phyloP scores from a whole-genome alignment of 106 monocot species.

The Agapanthus africanus region DNA sequence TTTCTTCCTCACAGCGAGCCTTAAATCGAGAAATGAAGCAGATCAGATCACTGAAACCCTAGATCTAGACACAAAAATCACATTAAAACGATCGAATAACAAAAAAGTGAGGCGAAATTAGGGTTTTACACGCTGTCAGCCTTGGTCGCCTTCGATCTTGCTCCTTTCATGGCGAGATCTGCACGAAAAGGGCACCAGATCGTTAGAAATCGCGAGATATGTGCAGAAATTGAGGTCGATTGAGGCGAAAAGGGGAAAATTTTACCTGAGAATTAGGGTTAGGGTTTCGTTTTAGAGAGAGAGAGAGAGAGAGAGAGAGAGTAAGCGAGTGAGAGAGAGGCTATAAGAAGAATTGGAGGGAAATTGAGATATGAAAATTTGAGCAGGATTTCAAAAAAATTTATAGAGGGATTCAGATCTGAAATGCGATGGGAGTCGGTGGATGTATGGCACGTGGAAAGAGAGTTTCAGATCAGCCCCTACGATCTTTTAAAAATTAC shows the following conservation, averaged over 20 bases:
- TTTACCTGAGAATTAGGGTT: neutral
- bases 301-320: too few species aligned
- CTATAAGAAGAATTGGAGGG: too few species aligned
- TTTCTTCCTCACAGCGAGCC: conserved; percentile 5
- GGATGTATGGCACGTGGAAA: too few species aligned
- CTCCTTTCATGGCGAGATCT: conserved; percentile 5
- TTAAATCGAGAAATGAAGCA: neutral
- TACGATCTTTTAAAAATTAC: too few species aligned
- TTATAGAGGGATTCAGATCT: too few species aligned
- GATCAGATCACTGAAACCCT: conserved; percentile 1
- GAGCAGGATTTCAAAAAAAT: too few species aligned
- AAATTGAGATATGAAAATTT: neutral
- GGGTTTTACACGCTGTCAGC: neutral
- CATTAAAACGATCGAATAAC: neutral
- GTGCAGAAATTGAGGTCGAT: conserved; percentile 1
- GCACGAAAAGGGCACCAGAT: neutral
- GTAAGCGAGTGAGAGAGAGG: neutral
- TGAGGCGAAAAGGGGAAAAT: neutral
- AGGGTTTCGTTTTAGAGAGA: neutral
- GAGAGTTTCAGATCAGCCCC: too few species aligned
- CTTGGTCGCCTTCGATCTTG: neutral
- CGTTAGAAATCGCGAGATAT: neutral
- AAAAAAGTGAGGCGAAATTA: neutral
- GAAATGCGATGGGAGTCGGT: too few species aligned
- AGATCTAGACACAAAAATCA: neutral